A percentile compares a stretch with the other conserved stretches of the same genome.
Conservation (phyloP, 2,329 filamentous ascomycete genomes). For the Pestalotiopsis sp. region DNA sequence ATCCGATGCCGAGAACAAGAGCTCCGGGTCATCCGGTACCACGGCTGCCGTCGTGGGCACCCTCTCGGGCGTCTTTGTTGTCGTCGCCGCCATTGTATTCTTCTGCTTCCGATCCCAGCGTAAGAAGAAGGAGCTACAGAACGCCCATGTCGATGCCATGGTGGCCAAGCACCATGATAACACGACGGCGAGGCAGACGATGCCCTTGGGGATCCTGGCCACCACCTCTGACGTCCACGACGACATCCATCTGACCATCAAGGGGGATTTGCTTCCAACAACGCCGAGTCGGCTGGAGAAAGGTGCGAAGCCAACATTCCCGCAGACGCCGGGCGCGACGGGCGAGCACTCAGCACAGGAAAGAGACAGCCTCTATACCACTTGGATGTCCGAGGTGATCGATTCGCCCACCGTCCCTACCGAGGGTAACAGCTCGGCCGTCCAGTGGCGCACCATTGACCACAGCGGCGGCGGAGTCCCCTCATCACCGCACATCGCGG, state of each 20-base stretch:
- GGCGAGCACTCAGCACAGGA: not conserved
- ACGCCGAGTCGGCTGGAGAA: slow-evolving; percentile 27
- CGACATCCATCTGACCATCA: slow-evolving; percentile 15
- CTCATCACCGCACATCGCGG: slow-evolving; percentile 8
- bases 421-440: slow-evolving; percentile 22
- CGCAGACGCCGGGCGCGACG: slow-evolving; percentile 7
- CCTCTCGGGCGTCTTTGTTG: slow-evolving; percentile 23
- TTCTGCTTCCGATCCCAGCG: slow-evolving; percentile 25
- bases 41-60: slow-evolving; percentile 27
- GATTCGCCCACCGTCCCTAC: slow-evolving; percentile 4
- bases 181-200: not conserved
- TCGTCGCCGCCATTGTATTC: slow-evolving; percentile 22
- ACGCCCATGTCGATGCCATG: slow-evolving; percentile 16
- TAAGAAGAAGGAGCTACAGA: slow-evolving; percentile 23
- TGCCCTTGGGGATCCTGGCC: slow-evolving; percentile 17
- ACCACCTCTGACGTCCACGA: slow-evolving; percentile 12
- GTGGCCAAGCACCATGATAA: slow-evolving; percentile 10
- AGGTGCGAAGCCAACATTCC: slow-evolving; percentile 13
- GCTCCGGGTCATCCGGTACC: slow-evolving; percentile 15
- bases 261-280: slow-evolving; percentile 21
- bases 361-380: not conserved
- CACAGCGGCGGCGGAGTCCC: slow-evolving; percentile 8
- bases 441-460: slow-evolving; percentile 21
- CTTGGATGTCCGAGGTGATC: not conserved
- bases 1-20: not conserved